Evolutionary conservation across 495 filamentous ascomycete genomes (phyloP).

Genomic region (Podospora tetraspora): DNA sequence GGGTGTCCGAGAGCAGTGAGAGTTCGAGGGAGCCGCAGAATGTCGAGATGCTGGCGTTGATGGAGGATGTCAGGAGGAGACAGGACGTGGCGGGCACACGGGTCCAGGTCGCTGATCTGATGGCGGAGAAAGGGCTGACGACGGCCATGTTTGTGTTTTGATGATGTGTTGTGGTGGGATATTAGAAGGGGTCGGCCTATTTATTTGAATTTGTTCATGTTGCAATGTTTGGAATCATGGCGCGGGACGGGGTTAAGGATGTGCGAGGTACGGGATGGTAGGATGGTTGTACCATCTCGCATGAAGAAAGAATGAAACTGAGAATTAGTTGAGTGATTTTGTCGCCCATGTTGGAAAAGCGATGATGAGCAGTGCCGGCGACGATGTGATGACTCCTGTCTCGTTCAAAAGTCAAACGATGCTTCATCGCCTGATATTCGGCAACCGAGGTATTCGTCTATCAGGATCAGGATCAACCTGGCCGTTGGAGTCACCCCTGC

Average conservation of each 20-base stretch:
- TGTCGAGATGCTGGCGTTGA: conserved; percentile 11
- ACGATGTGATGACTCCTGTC: background rate
- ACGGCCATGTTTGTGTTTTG: conserved; percentile 15
- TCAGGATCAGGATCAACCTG: background rate
- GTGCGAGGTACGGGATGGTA: background rate
- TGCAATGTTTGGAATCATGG: background rate
- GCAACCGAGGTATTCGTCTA: background rate
- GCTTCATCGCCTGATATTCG: background rate
- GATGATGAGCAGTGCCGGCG: background rate
- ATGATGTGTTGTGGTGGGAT: background rate
- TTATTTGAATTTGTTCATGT: background rate
- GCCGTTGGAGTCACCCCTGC: background rate
- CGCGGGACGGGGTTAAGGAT: background rate
- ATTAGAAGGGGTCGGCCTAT: background rate
- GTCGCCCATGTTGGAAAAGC: too few relatives aligned
- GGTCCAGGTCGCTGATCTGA: conserved; percentile 9
- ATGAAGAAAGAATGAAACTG: background rate
- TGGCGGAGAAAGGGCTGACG: conserved; percentile 5
- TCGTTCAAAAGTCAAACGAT: background rate
- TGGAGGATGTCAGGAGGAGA: conserved; percentile 18
- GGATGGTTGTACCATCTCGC: background rate
- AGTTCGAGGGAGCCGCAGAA: background rate
- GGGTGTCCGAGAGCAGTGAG: background rate
- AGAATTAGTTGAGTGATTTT: background rate
- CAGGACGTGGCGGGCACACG: conserved; percentile 16